Base-by-base conservation (phyloP, 106 monocot genomes). In the Agapanthus africanus region DNA sequence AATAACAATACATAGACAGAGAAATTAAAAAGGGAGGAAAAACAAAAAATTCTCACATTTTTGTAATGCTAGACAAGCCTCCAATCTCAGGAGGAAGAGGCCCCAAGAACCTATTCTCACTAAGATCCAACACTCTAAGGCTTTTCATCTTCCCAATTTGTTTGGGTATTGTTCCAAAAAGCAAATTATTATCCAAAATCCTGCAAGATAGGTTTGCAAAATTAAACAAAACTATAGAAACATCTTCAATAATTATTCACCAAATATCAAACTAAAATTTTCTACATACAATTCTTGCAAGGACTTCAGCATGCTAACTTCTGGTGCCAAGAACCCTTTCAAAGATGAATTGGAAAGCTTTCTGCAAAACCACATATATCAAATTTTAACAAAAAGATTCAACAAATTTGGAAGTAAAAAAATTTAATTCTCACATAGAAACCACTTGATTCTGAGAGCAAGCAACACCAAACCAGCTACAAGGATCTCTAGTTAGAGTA, bases 31-130 rank as follows among this genome's bases (percentile, higher is more conserved):
- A n/a, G n/a, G n/a, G n/a, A n/a, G n/a, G n/a, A n/a, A n/a, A n/a
- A n/a, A n/a, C n/a, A n/a, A n/a, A n/a, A n/a, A n/a, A n/a, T n/a
- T 51, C 73, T 13, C 85, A 99, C 93, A 99, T 72, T 83, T 79
- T 93, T 27, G 40, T 70, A 50, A 99, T 70, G 49, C 66, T 78
- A 38, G 46, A 70, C 78, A 90, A 59, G 25, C 66, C 66, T 67
- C 82, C 82, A 41, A 90, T 75, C 40, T 82, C 82, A 11, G 44
- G 44, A 66, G 89, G 89, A 75, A 90, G 74, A 30, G 79, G 66
- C 7, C 89, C 89, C 4, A 63, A 33, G 33, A 90, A 74, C 54
- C 47, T 56, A 73, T 90, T 90, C 32, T 13, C 16, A 50, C 89
- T 78, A 71, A 90, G 73, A 75, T 89, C 54, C 73, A 89, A 67